Conservation (phyloP, 148 eudicot genomes). For the Chenopodium suecicum region DNA sequence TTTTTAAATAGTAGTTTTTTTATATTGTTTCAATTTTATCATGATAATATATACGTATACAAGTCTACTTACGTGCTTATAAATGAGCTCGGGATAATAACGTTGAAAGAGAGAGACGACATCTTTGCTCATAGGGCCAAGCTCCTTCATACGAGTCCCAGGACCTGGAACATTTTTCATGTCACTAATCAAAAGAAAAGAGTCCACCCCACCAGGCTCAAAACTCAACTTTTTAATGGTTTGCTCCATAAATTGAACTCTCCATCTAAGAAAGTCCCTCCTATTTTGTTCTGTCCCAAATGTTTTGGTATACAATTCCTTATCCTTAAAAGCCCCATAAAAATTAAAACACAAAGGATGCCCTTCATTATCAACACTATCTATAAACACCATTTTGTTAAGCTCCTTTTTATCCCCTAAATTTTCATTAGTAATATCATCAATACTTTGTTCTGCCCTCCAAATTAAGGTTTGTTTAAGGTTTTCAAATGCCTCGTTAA, state of each 20-base stretch:
- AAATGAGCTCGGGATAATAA: slow-evolving; percentile 69
- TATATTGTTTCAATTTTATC: too few species aligned
- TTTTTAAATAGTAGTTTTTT: too few species aligned
- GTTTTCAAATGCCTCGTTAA: slow-evolving; percentile 53
- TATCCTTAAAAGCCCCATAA: slow-evolving; percentile 48
- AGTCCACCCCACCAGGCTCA: slow-evolving; percentile 42
- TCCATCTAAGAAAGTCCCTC: slow-evolving; percentile 65
- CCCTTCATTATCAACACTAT: slow-evolving; percentile 58
- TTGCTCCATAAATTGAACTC: slow-evolving; percentile 62
- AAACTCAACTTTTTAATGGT: slow-evolving; percentile 50
- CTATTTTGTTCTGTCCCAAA: slow-evolving; percentile 40
- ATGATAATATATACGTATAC: not conserved
- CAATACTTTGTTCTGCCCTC: slow-evolving; percentile 47
- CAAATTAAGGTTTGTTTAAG: slow-evolving; percentile 56
- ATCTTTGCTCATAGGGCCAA: slow-evolving; percentile 47
- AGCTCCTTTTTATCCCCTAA: slow-evolving; percentile 29
- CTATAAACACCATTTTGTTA: slow-evolving; percentile 31
- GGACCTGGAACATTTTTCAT: slow-evolving; percentile 59
- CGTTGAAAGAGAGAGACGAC: slow-evolving; percentile 46
- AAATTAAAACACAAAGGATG: slow-evolving; percentile 57
- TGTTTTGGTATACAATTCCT: slow-evolving; percentile 28
- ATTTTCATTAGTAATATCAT: slow-evolving; percentile 38
- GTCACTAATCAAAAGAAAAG: slow-evolving; percentile 62
- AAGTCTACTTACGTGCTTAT: slow-evolving; percentile 41
- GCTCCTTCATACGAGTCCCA: slow-evolving; percentile 41